phyloP scores from a whole-genome alignment of 345 rosid genomes.

The Brassica rapa region DNA sequence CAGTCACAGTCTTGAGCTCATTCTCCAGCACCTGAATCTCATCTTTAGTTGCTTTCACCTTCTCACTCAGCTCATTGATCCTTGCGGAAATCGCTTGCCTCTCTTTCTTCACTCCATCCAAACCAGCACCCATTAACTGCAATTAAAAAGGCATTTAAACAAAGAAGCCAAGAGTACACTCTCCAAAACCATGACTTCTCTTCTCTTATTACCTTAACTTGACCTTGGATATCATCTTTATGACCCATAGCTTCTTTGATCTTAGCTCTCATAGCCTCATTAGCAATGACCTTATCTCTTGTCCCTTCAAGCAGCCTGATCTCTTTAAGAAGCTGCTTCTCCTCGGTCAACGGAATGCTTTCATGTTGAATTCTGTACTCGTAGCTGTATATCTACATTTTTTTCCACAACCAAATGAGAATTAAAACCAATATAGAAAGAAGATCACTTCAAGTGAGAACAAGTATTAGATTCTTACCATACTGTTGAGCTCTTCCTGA shows the following conservation, averaged over 20 bases:
- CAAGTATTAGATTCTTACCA: constrained; percentile 44
- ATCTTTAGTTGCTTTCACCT: constrained; percentile 54
- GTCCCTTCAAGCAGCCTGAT: constrained; percentile 91
- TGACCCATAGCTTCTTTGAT: constrained; percentile 89
- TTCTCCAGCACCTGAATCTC: constrained; percentile 61
- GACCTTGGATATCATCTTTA: constrained; percentile 81
- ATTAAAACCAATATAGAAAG: not conserved
- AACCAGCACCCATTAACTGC: constrained; percentile 39
- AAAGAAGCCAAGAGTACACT: not conserved
- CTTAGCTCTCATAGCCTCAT: constrained; percentile 76
- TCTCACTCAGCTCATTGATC: constrained; percentile 55
- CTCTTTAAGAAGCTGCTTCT: constrained; percentile 89
- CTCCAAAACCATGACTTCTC: constrained; percentile 10
- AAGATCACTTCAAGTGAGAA: not conserved
- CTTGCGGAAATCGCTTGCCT: constrained; percentile 66
- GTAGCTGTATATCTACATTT: constrained; percentile 67
- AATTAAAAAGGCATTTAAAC: not conserved
- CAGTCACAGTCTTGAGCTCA: constrained; percentile 50
- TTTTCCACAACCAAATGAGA: constrained; percentile 34
- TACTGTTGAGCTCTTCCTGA: constrained; percentile 77
- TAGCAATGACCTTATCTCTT: constrained; percentile 84
- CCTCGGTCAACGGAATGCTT: constrained; percentile 86
- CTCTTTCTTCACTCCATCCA: constrained; percentile 78
- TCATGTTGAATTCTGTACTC: constrained; percentile 89
- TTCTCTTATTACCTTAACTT: constrained; percentile 72